Percentiles rank a stretch among this genome's conserved stretches.
These are phyloP conservation scores for Neurospora sp. DNA, from an alignment of 495 filamentous ascomycete species.

Conservation along the genomic window DNA sequence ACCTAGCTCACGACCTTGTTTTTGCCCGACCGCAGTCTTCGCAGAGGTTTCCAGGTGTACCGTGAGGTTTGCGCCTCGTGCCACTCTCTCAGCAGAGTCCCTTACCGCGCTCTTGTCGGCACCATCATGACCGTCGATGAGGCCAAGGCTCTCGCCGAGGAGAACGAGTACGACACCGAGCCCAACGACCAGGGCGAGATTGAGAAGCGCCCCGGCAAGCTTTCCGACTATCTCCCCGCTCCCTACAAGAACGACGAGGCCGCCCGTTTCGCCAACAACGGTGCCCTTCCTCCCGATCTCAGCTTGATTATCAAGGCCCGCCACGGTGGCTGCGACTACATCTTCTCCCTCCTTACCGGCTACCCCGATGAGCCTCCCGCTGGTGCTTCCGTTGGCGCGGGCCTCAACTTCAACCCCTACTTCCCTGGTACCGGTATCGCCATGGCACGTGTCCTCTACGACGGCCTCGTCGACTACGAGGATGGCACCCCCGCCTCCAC, in stretches of 20 bases:
- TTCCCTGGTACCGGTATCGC: slow-evolving; percentile 98
- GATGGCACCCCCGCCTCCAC: slow-evolving; percentile 88
- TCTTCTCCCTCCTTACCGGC: slow-evolving; percentile 94
- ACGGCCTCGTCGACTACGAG: slow-evolving; percentile 97
- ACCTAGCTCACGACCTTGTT: slow-evolving; percentile 9
- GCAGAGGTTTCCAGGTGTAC: slow-evolving; percentile 99
- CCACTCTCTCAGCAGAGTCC: slow-evolving; percentile 90
- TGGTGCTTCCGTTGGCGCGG: slow-evolving; percentile 66
- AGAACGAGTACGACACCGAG: slow-evolving; percentile 97
- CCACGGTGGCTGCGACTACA: slow-evolving; percentile 97
- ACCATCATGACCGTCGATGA: slow-evolving; percentile 91
- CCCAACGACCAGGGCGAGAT: slow-evolving; percentile 97
- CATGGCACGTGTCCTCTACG: slow-evolving; percentile 97
- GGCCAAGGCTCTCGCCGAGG: slow-evolving; percentile 91
- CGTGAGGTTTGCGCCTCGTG: slow-evolving; percentile 96
- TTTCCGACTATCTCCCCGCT: slow-evolving; percentile 88
- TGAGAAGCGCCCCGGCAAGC: slow-evolving; percentile 95
- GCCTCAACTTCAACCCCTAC: slow-evolving; percentile 99
- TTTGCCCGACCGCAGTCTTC: slow-evolving; percentile 52
- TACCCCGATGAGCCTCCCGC: slow-evolving; percentile 96
- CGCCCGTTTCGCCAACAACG: slow-evolving; percentile 94
- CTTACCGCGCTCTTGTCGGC: slow-evolving; percentile 89
- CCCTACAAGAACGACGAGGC: slow-evolving; percentile 99
- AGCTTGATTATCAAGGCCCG: slow-evolving; percentile 95
- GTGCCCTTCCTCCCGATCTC: slow-evolving; percentile 94